Conservation (phyloP, 2,329 filamentous ascomycete genomes). For the Neofusicoccum umdonicola region DNA sequence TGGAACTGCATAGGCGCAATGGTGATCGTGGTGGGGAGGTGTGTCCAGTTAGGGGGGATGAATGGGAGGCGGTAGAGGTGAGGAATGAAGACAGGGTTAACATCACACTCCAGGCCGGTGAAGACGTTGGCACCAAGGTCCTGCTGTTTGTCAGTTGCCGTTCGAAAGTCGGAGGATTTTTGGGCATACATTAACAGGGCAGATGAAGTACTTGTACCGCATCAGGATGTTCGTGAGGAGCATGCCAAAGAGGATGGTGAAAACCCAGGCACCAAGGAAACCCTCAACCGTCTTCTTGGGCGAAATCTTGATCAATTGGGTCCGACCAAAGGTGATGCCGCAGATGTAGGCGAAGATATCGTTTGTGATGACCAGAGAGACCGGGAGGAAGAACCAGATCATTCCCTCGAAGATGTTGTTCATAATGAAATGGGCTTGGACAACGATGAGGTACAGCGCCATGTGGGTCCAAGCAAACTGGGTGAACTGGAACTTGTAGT, state of each 20-base stretch:
- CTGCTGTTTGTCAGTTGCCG: constrained; percentile 24
- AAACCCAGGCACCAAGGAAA: constrained; percentile 93
- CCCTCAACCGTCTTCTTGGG: constrained; percentile 99
- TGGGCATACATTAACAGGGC: constrained; percentile 75
- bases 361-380: constrained; percentile 93
- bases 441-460: constrained; percentile 96
- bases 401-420: constrained; percentile 99
- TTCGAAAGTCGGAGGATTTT: neutral
- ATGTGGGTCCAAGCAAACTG: constrained; percentile 99
- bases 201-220: constrained; percentile 96
- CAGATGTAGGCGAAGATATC: constrained; percentile 98
- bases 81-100: constrained; percentile 87
- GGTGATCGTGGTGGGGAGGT: constrained; percentile 68
- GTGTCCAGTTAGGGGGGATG: constrained; percentile 61
- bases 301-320: constrained; percentile 94
- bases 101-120: constrained; percentile 83
- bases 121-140: constrained; percentile 92
- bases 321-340: constrained; percentile 93
- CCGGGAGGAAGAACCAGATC: constrained; percentile 99
- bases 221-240: constrained; percentile 79
- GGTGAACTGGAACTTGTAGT: constrained; percentile 98
- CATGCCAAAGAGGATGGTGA: constrained; percentile 84
- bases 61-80: constrained; percentile 68
- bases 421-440: constrained; percentile 98
- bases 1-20: constrained; percentile 91